Evolutionary conservation across 1,284 basidiomycete species (phyloP), one percentile per base, ranked within the genome.

Genomic region (Cutaneotrichosporon mucoides): DNA sequence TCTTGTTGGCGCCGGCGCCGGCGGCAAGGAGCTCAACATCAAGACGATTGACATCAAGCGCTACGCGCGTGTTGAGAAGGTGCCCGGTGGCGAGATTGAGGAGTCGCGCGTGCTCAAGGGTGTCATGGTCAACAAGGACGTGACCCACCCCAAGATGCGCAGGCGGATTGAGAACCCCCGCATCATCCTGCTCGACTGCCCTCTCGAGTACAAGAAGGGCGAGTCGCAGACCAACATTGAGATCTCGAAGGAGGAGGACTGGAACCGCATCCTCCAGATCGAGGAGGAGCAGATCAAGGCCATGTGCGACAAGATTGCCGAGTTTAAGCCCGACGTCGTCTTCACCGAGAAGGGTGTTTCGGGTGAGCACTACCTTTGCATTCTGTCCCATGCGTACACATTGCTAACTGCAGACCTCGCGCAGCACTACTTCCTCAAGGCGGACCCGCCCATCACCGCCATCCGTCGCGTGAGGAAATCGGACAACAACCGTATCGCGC

Each of bases 141-240:
- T 99, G 68, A 97, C 94, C 0, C 96, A 99, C 79, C 94, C 95
- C 34, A 89, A 92, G 73, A 99, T 98, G 95, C 83, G 94, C 61
- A 80, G 95, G 62, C 82, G 92, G 67, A 99, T 98, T 76, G 85
- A 84, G 66, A 91, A 92, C 70, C 96, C 95, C 6, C 81, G 94
- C 24, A 90, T 98, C 63, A 81, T 98, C 38, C 80, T 99, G 50
- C 82, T 99, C 57, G 95, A 99, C 79, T 99, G 94, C 79, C 92
- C 95, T 13, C 81, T 98, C 58, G 96, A 99, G 81, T 98, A 99
- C 82, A 99, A 98, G 82, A 99, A 98, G 83, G 95, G 95, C 47
- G 96, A 99, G 81, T 88, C 85, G 64, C 95, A 99, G 80, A 99
- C 96, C 64, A 97, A 98, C 79, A 99, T 99, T 81, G 95, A 99